These are phyloP conservation scores for Sanghuangporus sanghuang DNA, from an alignment of 1,284 basidiomycete genomes.

Conservation along the genomic window DNA sequence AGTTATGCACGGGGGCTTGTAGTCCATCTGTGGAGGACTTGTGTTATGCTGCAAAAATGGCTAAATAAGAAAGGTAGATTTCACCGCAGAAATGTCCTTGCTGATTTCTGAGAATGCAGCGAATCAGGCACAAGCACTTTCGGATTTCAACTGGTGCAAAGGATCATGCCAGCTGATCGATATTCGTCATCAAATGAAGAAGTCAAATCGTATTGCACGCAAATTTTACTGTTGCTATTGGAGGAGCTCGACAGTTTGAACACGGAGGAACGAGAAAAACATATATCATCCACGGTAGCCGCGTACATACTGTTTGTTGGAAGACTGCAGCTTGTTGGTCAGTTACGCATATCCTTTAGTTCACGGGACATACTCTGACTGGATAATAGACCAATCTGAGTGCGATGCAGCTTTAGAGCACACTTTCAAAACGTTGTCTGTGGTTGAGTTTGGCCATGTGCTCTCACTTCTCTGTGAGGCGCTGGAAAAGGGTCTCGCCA, in stretches of 20 bases:
- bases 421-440: background rate
- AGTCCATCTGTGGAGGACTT: constrained; percentile 7
- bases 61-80: background rate
- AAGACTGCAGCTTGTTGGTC: constrained; percentile 26
- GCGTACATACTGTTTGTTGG: constrained; percentile 31
- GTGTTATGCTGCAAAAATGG: constrained; percentile 8
- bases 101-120: background rate
- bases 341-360: constrained; percentile 4
- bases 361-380: background rate
- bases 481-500: background rate
- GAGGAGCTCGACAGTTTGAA: constrained; percentile 7
- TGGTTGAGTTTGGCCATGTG: constrained; percentile 1
- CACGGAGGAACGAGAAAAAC: background rate
- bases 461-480: constrained; percentile 7
- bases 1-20: background rate
- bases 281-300: constrained; percentile 32
- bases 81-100: background rate
- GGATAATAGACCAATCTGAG: background rate
- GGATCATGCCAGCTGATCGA: background rate
- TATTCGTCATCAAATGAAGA: background rate
- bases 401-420: constrained; percentile 5
- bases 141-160: background rate
- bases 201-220: background rate
- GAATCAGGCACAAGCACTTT: background rate
- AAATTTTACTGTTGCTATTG: constrained; percentile 10